Conservation (phyloP, 73 alveolate species). For the Tetrahymena elliotti region DNA sequence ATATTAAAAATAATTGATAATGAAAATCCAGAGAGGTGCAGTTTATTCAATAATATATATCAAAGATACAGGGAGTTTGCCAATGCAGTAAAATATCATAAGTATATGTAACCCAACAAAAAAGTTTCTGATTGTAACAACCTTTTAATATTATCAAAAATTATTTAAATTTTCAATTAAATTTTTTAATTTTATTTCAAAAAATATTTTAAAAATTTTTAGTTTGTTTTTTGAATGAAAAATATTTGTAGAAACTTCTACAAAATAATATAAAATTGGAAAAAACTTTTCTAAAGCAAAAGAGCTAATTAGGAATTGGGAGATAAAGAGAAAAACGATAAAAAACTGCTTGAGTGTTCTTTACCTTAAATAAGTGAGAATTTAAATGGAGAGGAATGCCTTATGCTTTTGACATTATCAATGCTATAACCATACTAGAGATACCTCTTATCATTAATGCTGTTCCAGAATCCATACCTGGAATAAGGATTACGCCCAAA, state of each 20-base stretch:
- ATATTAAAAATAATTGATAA: background rate
- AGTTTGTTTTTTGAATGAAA: background rate
- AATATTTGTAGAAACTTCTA: background rate
- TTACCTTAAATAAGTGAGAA: background rate
- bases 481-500: background rate
- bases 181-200: background rate
- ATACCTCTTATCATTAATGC: background rate
- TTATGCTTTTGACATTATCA: background rate
- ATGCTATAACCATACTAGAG: background rate
- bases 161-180: background rate
- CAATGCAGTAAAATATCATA: background rate
- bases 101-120: background rate
- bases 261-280: background rate
- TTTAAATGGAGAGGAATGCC: background rate
- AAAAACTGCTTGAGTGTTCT: too few relatives aligned
- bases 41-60: background rate
- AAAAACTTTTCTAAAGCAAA: background rate
- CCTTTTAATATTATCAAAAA: background rate
- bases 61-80: background rate
- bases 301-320: background rate
- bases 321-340: background rate
- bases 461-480: background rate
- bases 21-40: background rate
- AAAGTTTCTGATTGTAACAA: background rate
- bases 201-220: background rate